Conservation (phyloP, 176 grass and related monocot species). For the Bolboschoenus planiculmis region DNA sequence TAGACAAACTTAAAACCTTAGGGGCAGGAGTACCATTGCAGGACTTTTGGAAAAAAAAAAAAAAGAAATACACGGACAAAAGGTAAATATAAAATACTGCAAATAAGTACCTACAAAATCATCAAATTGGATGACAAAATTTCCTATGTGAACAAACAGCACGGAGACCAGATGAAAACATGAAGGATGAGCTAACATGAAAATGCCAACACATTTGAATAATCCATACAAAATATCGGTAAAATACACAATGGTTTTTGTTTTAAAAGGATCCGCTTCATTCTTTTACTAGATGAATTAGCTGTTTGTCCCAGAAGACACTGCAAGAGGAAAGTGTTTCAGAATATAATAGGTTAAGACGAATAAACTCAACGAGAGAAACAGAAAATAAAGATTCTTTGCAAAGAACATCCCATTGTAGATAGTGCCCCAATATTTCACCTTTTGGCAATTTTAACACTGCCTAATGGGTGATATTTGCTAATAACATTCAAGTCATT, state of each 20-base stretch:
- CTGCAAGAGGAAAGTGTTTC: constrained; percentile 6
- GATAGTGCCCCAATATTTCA: background rate
- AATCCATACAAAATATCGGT: constrained; percentile 9
- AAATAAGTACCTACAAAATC: constrained; percentile 9
- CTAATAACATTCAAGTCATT: background rate
- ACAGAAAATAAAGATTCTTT: background rate
- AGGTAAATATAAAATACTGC: background rate
- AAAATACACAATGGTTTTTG: constrained; percentile 13
- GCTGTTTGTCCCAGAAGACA: background rate
- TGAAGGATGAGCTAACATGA: background rate
- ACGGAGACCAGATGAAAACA: background rate
- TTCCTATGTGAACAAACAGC: constrained; percentile 6
- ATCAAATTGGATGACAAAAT: constrained; percentile 8
- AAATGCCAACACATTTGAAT: constrained; percentile 17
- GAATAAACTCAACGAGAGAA: background rate
- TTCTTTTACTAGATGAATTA: constrained; percentile 3
- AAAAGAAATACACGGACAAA: background rate
- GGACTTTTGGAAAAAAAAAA: background rate
- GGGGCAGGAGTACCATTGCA: background rate
- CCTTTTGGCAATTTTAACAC: background rate
- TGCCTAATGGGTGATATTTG: background rate
- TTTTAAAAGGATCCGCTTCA: background rate
- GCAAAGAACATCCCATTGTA: background rate
- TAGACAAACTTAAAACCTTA: background rate
- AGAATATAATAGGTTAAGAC: background rate